Conservation (phyloP, 2,329 filamentous ascomycete species). For the Colletotrichum higginsianum region DNA sequence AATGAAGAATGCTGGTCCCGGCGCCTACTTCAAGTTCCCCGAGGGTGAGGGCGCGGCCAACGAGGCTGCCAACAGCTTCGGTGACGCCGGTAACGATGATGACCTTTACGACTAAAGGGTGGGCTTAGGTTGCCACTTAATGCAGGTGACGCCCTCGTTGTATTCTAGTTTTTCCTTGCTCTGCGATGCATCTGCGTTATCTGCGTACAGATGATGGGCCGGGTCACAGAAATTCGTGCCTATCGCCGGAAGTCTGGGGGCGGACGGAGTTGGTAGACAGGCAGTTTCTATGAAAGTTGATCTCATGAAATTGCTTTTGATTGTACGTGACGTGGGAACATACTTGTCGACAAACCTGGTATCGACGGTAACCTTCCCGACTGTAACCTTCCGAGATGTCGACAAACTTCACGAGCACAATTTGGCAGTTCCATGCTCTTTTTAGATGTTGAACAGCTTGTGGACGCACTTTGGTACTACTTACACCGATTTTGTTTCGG, state of each 20-base stretch:
- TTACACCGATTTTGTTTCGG: no score
- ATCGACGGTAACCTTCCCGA: no score
- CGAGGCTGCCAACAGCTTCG: constrained; percentile 76
- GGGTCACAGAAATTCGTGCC: constrained; percentile 27
- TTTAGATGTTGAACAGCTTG: no score
- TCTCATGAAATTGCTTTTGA: background rate
- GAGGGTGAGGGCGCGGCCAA: constrained; percentile 76
- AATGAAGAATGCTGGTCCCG: constrained; percentile 98
- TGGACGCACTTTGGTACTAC: no score
- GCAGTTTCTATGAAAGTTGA: constrained; percentile 40
- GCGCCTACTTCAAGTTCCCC: constrained; percentile 98
- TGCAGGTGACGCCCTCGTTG: constrained; percentile 47
- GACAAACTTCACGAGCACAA: background rate
- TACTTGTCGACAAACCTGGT: no score
- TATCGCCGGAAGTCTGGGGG: constrained; percentile 32
- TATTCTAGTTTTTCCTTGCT: constrained; percentile 64
- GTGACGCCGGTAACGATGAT: constrained; percentile 92
- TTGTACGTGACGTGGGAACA: background rate
- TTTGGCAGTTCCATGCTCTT: no score
- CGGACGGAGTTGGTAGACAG: constrained; percentile 44
- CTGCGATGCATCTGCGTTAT: constrained; percentile 53
- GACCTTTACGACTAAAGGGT: constrained; percentile 92
- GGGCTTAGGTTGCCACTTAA: constrained; percentile 44
- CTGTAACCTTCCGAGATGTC: background rate
- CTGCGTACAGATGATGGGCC: constrained; percentile 37